Conservation (phyloP, 352 stramenopile genomes). For the Bremia lactucae region DNA sequence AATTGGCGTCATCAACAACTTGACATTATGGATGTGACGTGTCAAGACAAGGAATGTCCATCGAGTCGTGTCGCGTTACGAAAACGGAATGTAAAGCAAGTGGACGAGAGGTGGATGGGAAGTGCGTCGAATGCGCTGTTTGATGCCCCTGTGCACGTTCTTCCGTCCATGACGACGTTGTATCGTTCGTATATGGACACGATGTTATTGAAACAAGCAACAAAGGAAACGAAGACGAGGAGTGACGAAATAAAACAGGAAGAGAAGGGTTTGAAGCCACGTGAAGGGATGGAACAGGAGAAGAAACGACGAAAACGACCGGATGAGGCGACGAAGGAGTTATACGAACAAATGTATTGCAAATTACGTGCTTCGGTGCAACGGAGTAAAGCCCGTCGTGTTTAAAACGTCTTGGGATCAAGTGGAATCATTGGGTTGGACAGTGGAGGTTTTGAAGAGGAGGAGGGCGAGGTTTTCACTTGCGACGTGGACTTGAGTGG, state of each 20-base stretch:
- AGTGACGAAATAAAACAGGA: slow-evolving; percentile 15
- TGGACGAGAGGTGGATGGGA: slow-evolving; percentile 11
- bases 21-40: slow-evolving; percentile 9
- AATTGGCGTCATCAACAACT: slow-evolving; percentile 25
- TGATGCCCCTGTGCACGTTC: slow-evolving; percentile 66
- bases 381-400: slow-evolving; percentile 48
- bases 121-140: slow-evolving; percentile 39
- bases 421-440: slow-evolving; percentile 1
- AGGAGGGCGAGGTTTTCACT: slow-evolving; percentile 70
- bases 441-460: slow-evolving; percentile 23
- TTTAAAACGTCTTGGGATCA: slow-evolving; percentile 34
- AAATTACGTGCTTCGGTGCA: slow-evolving; percentile 35
- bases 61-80: slow-evolving; percentile 25
- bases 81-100: slow-evolving; percentile 8
- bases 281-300: slow-evolving; percentile 29
- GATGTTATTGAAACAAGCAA: slow-evolving; percentile 69
- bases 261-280: slow-evolving; percentile 1
- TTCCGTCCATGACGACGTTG: slow-evolving; percentile 73
- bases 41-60: slow-evolving; percentile 32
- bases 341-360: background rate
- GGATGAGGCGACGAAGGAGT: background rate
- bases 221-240: slow-evolving; percentile 8
- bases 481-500: slow-evolving; percentile 40
- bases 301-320: slow-evolving; percentile 61
- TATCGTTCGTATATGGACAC: slow-evolving; percentile 84